These are phyloP conservation scores for Psilocybe sp. DNA, from an alignment of 768 basidiomycete species.

Conservation along the genomic window DNA sequence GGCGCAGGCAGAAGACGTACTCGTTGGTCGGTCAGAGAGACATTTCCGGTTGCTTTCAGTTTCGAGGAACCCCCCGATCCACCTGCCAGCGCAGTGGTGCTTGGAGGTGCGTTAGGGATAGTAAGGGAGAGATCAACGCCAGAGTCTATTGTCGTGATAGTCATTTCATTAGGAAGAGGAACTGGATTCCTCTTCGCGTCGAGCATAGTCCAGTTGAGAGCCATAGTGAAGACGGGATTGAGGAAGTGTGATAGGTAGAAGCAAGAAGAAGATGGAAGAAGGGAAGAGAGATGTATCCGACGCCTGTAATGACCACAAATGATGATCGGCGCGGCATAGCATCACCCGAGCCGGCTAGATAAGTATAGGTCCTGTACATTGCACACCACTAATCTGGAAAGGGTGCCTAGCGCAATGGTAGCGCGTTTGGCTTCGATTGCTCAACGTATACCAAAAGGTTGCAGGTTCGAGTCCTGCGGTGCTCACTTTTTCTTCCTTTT, in stretches of 20 bases:
- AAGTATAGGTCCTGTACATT: background rate
- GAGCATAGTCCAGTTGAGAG: conserved; percentile 78
- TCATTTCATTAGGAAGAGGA: conserved; percentile 61
- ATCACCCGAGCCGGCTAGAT: background rate
- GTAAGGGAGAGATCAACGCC: conserved; percentile 57
- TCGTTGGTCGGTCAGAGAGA: conserved; percentile 71
- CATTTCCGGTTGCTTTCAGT: conserved; percentile 54
- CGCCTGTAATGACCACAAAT: conserved; percentile 5
- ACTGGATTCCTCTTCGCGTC: conserved; percentile 54
- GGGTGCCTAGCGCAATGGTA: conserved; percentile 92
- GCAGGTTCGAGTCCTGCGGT: conserved; percentile 97
- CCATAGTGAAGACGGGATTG: conserved; percentile 43
- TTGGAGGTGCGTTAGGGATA: conserved; percentile 53
- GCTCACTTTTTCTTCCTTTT: conserved; percentile 46
- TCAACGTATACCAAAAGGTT: conserved; percentile 81
- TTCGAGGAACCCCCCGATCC: conserved; percentile 55
- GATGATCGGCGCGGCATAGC: conserved; percentile 2
- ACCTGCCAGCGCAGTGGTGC: conserved; percentile 38
- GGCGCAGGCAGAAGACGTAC: conserved; percentile 37
- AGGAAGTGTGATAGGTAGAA: conserved; percentile 10
- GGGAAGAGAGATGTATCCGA: background rate
- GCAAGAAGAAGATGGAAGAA: conserved; percentile 3
- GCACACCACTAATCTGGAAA: conserved; percentile 12
- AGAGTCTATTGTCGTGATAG: conserved; percentile 51
- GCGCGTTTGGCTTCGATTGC: conserved; percentile 93